Conservation (phyloP, 352 stramenopile species). For the Phytophthora syringae region DNA sequence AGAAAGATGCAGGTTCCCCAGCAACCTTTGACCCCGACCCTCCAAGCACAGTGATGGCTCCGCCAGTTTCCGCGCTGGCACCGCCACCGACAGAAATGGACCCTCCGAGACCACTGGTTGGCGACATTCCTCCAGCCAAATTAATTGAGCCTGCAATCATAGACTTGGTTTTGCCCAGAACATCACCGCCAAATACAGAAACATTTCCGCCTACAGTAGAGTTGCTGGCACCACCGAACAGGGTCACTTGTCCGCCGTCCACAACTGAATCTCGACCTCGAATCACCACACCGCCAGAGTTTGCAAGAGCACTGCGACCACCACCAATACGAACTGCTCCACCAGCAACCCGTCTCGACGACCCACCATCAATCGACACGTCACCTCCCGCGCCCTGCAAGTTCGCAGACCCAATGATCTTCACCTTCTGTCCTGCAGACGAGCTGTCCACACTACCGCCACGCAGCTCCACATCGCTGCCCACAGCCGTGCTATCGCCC, state of each 20-base stretch:
- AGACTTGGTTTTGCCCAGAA: conserved; percentile 6
- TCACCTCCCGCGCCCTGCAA: conserved; percentile 12
- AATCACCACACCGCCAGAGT: conserved; percentile 8
- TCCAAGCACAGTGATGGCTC: conserved; percentile 7
- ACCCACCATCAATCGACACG: conserved; percentile 19
- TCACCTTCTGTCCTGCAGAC: conserved; percentile 24
- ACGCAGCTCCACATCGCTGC: conserved; percentile 33
- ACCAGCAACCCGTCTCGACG: conserved; percentile 3
- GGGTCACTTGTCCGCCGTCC: conserved; percentile 10
- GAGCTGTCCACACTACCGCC: conserved; percentile 22
- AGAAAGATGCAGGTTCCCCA: conserved; percentile 12
- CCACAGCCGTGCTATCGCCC: conserved; percentile 23
- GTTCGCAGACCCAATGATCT: conserved; percentile 30
- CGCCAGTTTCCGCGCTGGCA: conserved; percentile 10
- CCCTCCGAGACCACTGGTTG: conserved; percentile 1
- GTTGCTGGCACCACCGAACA: conserved; percentile 14
- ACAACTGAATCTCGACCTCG: conserved; percentile 14
- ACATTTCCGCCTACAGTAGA: conserved; percentile 12
- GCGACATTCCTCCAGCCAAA: conserved; percentile 5
- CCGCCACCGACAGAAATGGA: conserved; percentile 9
- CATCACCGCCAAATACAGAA: conserved; percentile 11
- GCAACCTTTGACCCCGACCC: conserved; percentile 10
- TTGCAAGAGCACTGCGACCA: conserved; percentile 3
- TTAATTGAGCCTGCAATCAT: conserved; percentile 12
- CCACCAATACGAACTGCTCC: conserved; percentile 3